phyloP scores from a whole-genome alignment of 225 moss, liverwort and hornwort genomes.

The Thuidium tamariscinum region DNA sequence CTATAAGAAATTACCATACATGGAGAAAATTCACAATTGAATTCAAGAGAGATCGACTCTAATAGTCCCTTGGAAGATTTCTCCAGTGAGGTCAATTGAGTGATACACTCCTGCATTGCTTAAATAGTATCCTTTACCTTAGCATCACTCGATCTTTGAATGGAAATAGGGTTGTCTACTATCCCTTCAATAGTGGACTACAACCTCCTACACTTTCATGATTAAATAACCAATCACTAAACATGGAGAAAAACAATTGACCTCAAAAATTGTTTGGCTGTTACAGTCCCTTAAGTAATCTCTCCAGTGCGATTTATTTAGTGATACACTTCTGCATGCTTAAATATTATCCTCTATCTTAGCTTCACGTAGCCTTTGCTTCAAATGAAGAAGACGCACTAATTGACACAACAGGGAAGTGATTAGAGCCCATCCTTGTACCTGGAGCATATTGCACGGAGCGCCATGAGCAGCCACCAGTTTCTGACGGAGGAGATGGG shows the following conservation, averaged over 20 bases:
- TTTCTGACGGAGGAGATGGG: conserved; percentile 30
- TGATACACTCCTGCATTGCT: background rate
- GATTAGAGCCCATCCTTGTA: background rate
- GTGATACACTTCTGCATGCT: background rate
- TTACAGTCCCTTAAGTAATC: background rate
- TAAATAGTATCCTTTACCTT: background rate
- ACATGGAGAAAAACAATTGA: background rate
- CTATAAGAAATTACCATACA: background rate
- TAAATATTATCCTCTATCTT: background rate
- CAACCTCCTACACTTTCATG: background rate
- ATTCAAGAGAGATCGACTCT: background rate
- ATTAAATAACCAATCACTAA: background rate
- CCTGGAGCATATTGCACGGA: conserved; percentile 38
- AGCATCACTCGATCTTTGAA: background rate
- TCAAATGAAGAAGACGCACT: background rate
- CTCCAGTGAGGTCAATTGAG: background rate
- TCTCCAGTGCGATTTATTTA: background rate
- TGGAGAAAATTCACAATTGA: background rate
- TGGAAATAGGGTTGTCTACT: background rate
- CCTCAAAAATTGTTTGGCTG: background rate
- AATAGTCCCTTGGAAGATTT: background rate
- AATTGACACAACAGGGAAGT: background rate
- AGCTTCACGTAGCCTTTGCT: background rate
- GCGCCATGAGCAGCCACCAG: conserved; percentile 19
- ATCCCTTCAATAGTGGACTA: background rate